Evolutionary conservation across 2,329 filamentous ascomycete genomes (phyloP).

Genomic region (Colletotrichum chrysophilum): DNA sequence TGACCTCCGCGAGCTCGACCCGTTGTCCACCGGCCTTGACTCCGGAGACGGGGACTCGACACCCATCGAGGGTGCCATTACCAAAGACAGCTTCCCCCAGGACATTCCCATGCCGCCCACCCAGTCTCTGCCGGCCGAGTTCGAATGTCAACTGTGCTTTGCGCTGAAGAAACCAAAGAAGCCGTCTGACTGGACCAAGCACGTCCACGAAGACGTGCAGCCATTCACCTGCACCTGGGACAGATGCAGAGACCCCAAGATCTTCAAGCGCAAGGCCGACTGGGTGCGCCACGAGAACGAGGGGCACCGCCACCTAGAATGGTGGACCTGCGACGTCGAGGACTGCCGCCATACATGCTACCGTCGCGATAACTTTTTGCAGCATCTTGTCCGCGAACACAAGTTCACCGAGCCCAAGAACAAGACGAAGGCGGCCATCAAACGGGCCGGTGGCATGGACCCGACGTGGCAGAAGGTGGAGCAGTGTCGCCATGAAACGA

Average conservation of each 20-base stretch:
- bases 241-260: slow-evolving; percentile 82
- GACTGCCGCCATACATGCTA: slow-evolving; percentile 86
- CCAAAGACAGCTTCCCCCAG: slow-evolving; percentile 75
- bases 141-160: slow-evolving; percentile 90
- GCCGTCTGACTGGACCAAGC: slow-evolving; percentile 96
- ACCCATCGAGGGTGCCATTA: slow-evolving; percentile 72
- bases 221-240: slow-evolving; percentile 94
- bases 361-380: slow-evolving; percentile 89
- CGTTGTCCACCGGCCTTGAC: slow-evolving; percentile 51
- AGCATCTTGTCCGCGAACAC: slow-evolving; percentile 91
- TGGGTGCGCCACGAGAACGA: slow-evolving; percentile 97
- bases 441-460: slow-evolving; percentile 62
- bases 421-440: slow-evolving; percentile 74
- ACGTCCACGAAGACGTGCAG: slow-evolving; percentile 91
- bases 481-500: slow-evolving; percentile 74
- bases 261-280: slow-evolving; percentile 94
- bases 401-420: slow-evolving; percentile 83
- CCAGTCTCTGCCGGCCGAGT: slow-evolving; percentile 78
- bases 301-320: slow-evolving; percentile 85
- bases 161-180: slow-evolving; percentile 85
- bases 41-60: slow-evolving; percentile 67
- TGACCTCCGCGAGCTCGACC: slow-evolving; percentile 65
- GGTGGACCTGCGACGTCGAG: slow-evolving; percentile 84
- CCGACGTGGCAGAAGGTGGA: slow-evolving; percentile 81
- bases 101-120: slow-evolving; percentile 86